A percentile compares a stretch with the other conserved stretches of the same genome.
Evolutionary conservation across 352 stramenopile genomes (phyloP).

Genomic region (Globisporangium nodosum): DNA sequence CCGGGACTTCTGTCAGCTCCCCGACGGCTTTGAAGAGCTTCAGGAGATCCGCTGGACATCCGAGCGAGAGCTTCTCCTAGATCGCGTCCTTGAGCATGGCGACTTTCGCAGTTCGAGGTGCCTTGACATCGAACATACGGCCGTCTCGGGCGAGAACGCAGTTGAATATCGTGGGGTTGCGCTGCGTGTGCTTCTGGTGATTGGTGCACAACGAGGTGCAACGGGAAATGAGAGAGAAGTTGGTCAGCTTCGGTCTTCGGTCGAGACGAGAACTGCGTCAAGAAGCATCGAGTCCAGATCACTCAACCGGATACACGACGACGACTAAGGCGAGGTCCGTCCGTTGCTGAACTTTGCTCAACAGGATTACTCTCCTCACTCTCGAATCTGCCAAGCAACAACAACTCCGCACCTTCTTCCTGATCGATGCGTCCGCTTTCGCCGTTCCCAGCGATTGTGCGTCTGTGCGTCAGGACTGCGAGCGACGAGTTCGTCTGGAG

Average conservation of each 20-base stretch:
- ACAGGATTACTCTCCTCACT: neutral
- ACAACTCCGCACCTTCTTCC: neutral
- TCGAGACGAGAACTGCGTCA: neutral
- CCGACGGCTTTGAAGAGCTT: neutral
- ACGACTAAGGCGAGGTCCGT: neutral
- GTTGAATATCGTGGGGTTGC: neutral
- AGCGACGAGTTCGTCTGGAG: neutral
- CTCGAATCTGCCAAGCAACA: neutral
- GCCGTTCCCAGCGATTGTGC: neutral
- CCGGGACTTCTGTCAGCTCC: neutral
- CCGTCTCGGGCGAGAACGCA: neutral
- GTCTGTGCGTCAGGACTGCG: neutral
- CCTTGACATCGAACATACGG: neutral
- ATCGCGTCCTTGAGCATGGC: neutral
- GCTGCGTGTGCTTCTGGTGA: neutral
- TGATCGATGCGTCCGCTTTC: neutral
- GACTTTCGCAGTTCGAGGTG: neutral
- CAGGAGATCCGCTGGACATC: slow-evolving; percentile 1
- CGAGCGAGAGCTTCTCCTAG: slow-evolving; percentile 2
- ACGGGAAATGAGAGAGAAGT: neutral
- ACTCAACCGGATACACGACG: neutral
- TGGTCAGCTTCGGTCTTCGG: too few relatives aligned
- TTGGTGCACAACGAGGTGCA: neutral
- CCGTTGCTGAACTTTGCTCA: neutral
- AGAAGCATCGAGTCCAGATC: neutral